These are phyloP conservation scores for Purpureocillium lavendulum DNA, from an alignment of 2,329 filamentous ascomycete genomes.

Conservation along the genomic window DNA sequence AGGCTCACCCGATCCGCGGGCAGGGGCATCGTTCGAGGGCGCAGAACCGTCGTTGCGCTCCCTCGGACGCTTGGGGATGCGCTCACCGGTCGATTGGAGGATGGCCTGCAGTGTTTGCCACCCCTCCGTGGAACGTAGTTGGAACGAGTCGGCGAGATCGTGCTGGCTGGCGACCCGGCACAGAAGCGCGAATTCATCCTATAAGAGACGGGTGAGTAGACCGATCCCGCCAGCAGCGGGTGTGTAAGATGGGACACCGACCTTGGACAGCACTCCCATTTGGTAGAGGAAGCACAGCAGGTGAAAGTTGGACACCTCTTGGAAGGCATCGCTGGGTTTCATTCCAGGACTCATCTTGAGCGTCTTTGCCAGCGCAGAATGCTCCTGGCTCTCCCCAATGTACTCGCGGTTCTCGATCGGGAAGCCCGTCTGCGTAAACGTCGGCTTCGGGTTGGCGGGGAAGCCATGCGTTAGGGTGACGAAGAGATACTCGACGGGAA, in stretches of 20 bases:
- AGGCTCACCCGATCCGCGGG: conserved; percentile 37
- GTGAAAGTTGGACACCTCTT: conserved; percentile 85
- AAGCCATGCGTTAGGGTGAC: conserved; percentile 96
- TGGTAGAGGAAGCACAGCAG: conserved; percentile 79
- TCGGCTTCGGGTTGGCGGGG: conserved; percentile 67
- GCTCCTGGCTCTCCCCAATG: conserved; percentile 79
- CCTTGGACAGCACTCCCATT: conserved; percentile 78
- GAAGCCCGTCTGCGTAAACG: conserved; percentile 69
- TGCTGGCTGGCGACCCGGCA: conserved; percentile 77
- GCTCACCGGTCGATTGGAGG: conserved; percentile 95
- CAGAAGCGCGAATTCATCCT: conserved; percentile 86
- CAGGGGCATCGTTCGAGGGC: conserved; percentile 11
- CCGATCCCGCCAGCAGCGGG: background rate
- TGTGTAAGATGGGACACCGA: conserved; percentile 30
- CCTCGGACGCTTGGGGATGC: conserved; percentile 67
- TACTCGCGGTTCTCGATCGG: conserved; percentile 86
- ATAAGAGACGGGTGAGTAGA: conserved; percentile 3
- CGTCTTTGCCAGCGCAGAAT: conserved; percentile 57
- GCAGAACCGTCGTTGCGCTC: conserved; percentile 25
- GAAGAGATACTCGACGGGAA: conserved; percentile 93
- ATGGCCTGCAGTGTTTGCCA: conserved; percentile 94
- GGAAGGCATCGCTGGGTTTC: conserved; percentile 51
- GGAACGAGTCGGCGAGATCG: conserved; percentile 71
- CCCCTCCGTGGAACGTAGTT: conserved; percentile 77
- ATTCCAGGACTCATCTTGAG: conserved; percentile 55